Percentiles rank a stretch among this genome's conserved stretches.
Conservation (phyloP, 306 rosid genomes). For the Pterocarpus santalinus region DNA sequence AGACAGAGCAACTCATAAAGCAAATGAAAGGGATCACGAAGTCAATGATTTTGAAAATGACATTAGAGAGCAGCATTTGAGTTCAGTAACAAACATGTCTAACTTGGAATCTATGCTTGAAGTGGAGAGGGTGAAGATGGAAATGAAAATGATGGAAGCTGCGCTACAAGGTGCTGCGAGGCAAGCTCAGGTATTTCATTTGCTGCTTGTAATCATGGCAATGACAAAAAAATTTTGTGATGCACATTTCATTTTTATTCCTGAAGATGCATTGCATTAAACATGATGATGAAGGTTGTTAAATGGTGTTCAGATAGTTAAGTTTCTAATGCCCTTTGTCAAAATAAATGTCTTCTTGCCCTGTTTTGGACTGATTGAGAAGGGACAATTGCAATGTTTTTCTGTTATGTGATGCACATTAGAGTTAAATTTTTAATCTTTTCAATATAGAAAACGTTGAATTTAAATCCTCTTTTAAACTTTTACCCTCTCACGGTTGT, state of each 20-base stretch:
- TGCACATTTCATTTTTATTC: background rate
- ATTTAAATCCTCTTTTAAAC: background rate
- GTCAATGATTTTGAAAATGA: conserved; percentile 56
- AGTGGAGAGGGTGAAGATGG: conserved; percentile 78
- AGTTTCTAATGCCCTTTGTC: background rate
- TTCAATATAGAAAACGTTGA: background rate
- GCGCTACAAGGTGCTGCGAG: conserved; percentile 99
- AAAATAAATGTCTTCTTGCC: background rate
- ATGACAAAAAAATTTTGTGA: conserved; percentile 32
- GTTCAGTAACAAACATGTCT: conserved; percentile 53
- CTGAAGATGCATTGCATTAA: background rate
- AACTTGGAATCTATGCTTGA: conserved; percentile 64
- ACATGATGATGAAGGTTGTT: conserved; percentile 3
- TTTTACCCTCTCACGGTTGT: background rate
- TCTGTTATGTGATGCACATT: background rate
- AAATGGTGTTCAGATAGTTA: conserved; percentile 9
- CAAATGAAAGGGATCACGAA: conserved; percentile 53
- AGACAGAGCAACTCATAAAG: conserved; percentile 49
- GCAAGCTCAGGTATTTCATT: conserved; percentile 88
- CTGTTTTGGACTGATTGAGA: background rate
- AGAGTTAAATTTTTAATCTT: background rate
- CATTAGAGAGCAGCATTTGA: conserved; percentile 55
- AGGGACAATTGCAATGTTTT: background rate
- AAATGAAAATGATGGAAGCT: conserved; percentile 94
- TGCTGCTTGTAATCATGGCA: conserved; percentile 29